Evolutionary conservation across 2,329 filamentous ascomycete species (phyloP).

Genomic region (Curvularia eragrostidis): DNA sequence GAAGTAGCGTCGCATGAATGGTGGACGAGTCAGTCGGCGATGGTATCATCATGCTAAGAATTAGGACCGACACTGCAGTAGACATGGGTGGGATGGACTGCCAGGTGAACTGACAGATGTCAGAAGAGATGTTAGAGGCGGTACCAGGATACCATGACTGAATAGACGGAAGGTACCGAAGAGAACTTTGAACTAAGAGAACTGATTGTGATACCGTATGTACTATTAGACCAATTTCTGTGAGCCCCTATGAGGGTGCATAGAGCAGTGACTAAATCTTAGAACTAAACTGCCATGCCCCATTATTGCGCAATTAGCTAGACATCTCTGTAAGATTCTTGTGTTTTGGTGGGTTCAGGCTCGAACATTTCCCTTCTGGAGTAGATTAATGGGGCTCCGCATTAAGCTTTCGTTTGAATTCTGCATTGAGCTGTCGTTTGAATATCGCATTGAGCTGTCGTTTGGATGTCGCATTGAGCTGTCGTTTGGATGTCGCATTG

Average conservation of each 20-base stretch:
- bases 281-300: background rate
- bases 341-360: background rate
- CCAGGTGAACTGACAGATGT: background rate
- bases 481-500: too few species aligned
- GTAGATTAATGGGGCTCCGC: background rate
- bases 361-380: background rate
- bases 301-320: background rate
- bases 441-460: too few species aligned
- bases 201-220: background rate
- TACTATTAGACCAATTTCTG: background rate
- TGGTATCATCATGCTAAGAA: background rate
- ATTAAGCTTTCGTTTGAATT: too few species aligned
- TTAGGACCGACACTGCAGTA: background rate
- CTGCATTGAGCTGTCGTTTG: too few species aligned
- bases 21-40: background rate
- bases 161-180: background rate
- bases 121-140: background rate
- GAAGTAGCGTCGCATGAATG: background rate
- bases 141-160: background rate
- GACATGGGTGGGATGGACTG: too few species aligned
- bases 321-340: background rate
- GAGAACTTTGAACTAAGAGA: background rate
- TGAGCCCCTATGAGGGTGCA: background rate
- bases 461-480: too few species aligned
- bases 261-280: background rate